Evolutionary conservation across 1,139 yeast species (phyloP).

Genomic region (Pneumocystis wakefieldiae): DNA sequence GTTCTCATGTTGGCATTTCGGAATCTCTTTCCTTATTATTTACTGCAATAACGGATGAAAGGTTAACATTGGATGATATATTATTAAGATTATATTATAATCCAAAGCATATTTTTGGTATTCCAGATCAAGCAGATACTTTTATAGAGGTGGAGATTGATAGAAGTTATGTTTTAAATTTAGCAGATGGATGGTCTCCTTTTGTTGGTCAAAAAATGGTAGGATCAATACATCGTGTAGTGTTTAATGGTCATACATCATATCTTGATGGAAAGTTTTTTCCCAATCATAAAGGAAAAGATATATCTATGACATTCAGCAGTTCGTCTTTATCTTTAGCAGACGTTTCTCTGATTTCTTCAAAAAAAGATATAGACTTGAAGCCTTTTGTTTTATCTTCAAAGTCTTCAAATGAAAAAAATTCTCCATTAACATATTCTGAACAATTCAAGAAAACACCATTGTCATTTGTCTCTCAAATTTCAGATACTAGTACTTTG

Average conservation of each 20-base stretch:
- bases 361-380: not conserved
- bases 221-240: constrained; percentile 83
- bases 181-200: constrained; percentile 37
- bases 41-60: constrained; percentile 62
- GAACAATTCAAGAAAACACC: not conserved
- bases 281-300: constrained; percentile 5
- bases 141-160: constrained; percentile 72
- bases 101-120: constrained; percentile 68
- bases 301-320: constrained; percentile 5
- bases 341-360: constrained; percentile 5
- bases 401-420: not conserved
- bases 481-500: constrained; percentile 4
- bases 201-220: constrained; percentile 35
- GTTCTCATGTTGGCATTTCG: constrained; percentile 61
- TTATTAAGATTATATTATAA: constrained; percentile 61
- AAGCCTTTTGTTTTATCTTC: not conserved
- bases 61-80: constrained; percentile 58
- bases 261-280: constrained; percentile 65
- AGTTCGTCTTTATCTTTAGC: constrained; percentile 14
- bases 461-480: not conserved
- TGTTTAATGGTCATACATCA: constrained; percentile 61
- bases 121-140: constrained; percentile 64
- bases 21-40: constrained; percentile 74
- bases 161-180: constrained; percentile 37
- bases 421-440: not conserved